Percentiles rank a stretch among this genome's conserved stretches.
phyloP scores from a whole-genome alignment of 331 rosid species.

The Malus hybrid region DNA sequence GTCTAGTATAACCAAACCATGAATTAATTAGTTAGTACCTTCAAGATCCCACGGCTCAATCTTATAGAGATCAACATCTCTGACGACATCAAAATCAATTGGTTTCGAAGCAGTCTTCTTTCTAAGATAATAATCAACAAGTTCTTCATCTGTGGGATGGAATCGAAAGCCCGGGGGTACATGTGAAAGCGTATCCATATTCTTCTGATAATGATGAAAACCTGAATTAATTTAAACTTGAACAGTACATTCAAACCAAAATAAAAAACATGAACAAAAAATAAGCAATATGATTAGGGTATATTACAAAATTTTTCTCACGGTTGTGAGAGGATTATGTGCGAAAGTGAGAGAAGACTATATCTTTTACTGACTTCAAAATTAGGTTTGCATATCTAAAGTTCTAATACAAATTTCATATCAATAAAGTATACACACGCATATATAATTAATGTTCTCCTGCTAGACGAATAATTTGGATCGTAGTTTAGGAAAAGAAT shows the following conservation, averaged over 20 bases:
- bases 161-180: conserved; percentile 49
- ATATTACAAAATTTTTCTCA: background rate
- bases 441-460: too few species aligned
- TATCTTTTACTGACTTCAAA: too few species aligned
- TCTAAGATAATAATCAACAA: conserved; percentile 41
- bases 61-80: conserved; percentile 43
- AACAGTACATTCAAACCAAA: background rate
- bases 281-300: background rate
- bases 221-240: background rate
- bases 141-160: conserved; percentile 50
- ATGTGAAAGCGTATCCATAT: conserved; percentile 30
- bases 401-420: too few species aligned
- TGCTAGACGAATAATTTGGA: too few species aligned
- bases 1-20: background rate
- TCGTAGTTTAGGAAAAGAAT: too few species aligned
- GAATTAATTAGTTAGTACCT: conserved; percentile 12
- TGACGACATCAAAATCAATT: conserved; percentile 40
- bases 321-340: too few species aligned
- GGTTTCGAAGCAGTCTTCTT: conserved; percentile 35
- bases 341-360: too few species aligned
- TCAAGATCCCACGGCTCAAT: conserved; percentile 55
- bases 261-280: background rate
- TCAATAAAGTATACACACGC: too few species aligned
- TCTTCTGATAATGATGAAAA: background rate
- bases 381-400: too few species aligned